A percentile compares a stretch with the other conserved stretches of the same genome.
Conservation (phyloP, 2,329 filamentous ascomycete genomes). For the Paraphaeosphaeria sporulosa region DNA sequence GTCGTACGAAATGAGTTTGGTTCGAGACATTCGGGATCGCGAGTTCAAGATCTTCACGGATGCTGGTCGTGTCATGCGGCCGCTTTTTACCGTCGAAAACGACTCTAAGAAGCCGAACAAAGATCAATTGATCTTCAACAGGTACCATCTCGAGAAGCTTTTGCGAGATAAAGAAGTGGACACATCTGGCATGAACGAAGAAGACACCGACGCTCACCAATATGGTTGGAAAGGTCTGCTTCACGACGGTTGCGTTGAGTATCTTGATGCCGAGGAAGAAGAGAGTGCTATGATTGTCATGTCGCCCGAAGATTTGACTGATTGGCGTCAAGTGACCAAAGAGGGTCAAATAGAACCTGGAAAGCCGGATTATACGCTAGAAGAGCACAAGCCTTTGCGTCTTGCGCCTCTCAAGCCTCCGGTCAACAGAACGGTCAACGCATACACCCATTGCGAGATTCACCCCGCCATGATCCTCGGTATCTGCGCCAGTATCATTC, state of each 20-base stretch:
- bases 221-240: slow-evolving; percentile 92
- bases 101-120: slow-evolving; percentile 76
- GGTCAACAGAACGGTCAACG: slow-evolving; percentile 85
- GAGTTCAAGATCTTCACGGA: slow-evolving; percentile 99
- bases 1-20: slow-evolving; percentile 90
- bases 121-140: slow-evolving; percentile 81
- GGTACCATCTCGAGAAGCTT: slow-evolving; percentile 81
- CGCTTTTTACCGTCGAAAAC: slow-evolving; percentile 92
- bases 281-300: slow-evolving; percentile 99
- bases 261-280: slow-evolving; percentile 97
- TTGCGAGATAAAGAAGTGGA: slow-evolving; percentile 74
- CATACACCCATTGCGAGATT: slow-evolving; percentile 98
- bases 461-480: slow-evolving; percentile 99
- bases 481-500: slow-evolving; percentile 98
- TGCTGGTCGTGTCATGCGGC: slow-evolving; percentile 91
- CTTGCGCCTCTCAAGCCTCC: slow-evolving; percentile 89
- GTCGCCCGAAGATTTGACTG: slow-evolving; percentile 92
- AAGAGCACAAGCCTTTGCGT: slow-evolving; percentile 71
- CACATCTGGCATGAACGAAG: slow-evolving; percentile 62
- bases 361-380: slow-evolving; percentile 35
- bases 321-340: slow-evolving; percentile 52
- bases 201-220: slow-evolving; percentile 66
- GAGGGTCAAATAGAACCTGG: slow-evolving; percentile 50
- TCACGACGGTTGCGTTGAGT: slow-evolving; percentile 86
- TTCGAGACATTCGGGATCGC: slow-evolving; percentile 94